Percentiles rank a stretch among this genome's conserved stretches.
Conservation (phyloP, 495 filamentous ascomycete species). For the Penicillium odoratum region DNA sequence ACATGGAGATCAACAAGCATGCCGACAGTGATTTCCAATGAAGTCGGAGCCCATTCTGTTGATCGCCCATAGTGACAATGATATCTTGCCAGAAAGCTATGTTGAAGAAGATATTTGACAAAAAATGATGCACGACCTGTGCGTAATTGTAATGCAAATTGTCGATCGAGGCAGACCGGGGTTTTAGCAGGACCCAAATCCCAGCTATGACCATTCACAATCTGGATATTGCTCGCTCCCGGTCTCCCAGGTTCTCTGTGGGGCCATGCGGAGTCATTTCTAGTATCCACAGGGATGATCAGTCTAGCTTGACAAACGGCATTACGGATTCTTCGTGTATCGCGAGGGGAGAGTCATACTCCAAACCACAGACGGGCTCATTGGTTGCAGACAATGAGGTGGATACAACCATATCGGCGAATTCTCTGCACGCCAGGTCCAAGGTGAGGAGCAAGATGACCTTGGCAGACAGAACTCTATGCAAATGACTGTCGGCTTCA, state of each 20-base stretch:
- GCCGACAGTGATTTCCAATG: constrained; percentile 25
- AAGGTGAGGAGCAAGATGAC: not conserved
- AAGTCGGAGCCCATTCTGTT: constrained; percentile 18
- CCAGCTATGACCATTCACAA: not conserved
- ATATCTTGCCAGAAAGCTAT: not conserved
- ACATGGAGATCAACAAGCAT: constrained; percentile 24
- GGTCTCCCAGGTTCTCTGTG: constrained; percentile 11
- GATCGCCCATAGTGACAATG: constrained; percentile 8
- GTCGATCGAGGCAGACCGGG: not conserved
- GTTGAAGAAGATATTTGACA: not conserved
- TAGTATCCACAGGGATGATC: constrained; percentile 2
- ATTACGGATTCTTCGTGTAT: constrained; percentile 8
- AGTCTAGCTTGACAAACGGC: constrained; percentile 1
- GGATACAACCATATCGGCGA: not conserved
- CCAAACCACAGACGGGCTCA: not conserved
- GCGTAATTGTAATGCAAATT: not conserved
- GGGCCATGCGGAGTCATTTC: constrained; percentile 18
- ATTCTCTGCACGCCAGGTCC: not conserved
- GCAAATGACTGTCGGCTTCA: too few relatives aligned
- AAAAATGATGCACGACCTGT: not conserved
- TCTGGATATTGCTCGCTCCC: not conserved
- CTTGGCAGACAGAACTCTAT: not conserved
- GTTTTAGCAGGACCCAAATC: not conserved
- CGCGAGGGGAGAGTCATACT: constrained; percentile 10
- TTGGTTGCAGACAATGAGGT: not conserved